Percentiles rank a stretch among this genome's conserved stretches.
These are phyloP conservation scores for Aspergillus tamarii DNA, from an alignment of 2,329 filamentous ascomycete genomes.

Conservation along the genomic window DNA sequence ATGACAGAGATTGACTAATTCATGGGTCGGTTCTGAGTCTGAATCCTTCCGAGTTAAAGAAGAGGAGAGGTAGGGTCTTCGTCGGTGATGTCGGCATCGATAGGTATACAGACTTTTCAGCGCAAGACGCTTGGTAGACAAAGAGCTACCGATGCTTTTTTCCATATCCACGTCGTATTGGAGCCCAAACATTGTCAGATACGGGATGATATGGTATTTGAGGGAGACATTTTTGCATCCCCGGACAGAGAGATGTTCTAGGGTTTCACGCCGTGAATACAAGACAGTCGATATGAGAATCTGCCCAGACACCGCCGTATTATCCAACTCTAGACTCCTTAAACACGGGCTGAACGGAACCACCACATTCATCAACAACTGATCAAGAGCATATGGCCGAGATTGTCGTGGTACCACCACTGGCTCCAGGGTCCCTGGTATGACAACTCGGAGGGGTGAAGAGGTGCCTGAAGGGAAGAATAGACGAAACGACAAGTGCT, in stretches of 20 bases:
- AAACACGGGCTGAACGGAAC: slow-evolving; percentile 60
- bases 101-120: slow-evolving; percentile 65
- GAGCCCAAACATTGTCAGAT: slow-evolving; percentile 53
- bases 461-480: slow-evolving; percentile 44
- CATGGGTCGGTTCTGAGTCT: slow-evolving; percentile 63
- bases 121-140: slow-evolving; percentile 48
- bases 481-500: slow-evolving; percentile 62
- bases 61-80: slow-evolving; percentile 61
- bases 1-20: slow-evolving; percentile 62
- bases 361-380: slow-evolving; percentile 59
- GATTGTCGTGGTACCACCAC: slow-evolving; percentile 50
- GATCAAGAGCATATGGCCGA: slow-evolving; percentile 61
- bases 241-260: slow-evolving; percentile 63
- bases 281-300: slow-evolving; percentile 60
- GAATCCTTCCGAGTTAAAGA: slow-evolving; percentile 60
- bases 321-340: slow-evolving; percentile 62
- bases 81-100: slow-evolving; percentile 64
- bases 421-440: slow-evolving; percentile 37
- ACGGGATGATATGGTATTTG: slow-evolving; percentile 66
- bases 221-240: slow-evolving; percentile 68
- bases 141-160: slow-evolving; percentile 38
- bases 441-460: slow-evolving; percentile 33
- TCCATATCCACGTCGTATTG: slow-evolving; percentile 50
- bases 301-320: slow-evolving; percentile 62
- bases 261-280: slow-evolving; percentile 55